These are phyloP conservation scores for Arachnomyces sp. DNA, from an alignment of 2,329 filamentous ascomycete species.

Conservation along the genomic window DNA sequence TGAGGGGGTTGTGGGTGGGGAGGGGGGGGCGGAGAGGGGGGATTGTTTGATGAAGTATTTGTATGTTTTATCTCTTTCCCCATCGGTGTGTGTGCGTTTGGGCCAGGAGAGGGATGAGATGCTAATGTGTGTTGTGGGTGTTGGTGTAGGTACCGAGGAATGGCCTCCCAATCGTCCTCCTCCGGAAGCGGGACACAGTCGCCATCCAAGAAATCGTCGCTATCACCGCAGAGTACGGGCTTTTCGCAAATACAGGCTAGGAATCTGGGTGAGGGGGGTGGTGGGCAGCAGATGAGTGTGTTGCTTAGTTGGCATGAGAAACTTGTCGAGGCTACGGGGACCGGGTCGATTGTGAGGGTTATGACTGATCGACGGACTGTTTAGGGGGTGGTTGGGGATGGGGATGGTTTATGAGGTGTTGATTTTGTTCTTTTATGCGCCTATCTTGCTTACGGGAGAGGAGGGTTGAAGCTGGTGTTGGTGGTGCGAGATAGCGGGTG, in stretches of 20 bases:
- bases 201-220: constrained; percentile 38
- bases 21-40: constrained; percentile 73
- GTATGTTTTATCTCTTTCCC: constrained; percentile 44
- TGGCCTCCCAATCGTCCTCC: constrained; percentile 44
- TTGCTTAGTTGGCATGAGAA: constrained; percentile 98
- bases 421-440: neutral
- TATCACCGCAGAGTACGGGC: constrained; percentile 71
- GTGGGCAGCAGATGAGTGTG: constrained; percentile 89
- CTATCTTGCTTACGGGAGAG: too few species aligned
- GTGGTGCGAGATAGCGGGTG: neutral
- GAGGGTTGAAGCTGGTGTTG: neutral
- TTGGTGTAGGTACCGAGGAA: constrained; percentile 87
- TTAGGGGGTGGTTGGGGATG: constrained; percentile 35
- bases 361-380: constrained; percentile 96
- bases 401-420: neutral
- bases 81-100: constrained; percentile 7
- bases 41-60: constrained; percentile 98
- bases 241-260: constrained; percentile 70
- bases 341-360: constrained; percentile 84
- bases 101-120: neutral
- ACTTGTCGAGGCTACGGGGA: constrained; percentile 84
- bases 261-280: constrained; percentile 54
- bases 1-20: constrained; percentile 66
- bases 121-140: neutral
- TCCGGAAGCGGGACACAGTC: constrained; percentile 36